Evolutionary conservation across 1,284 basidiomycete genomes (phyloP).

Genomic region (Coniferiporia weirii): DNA sequence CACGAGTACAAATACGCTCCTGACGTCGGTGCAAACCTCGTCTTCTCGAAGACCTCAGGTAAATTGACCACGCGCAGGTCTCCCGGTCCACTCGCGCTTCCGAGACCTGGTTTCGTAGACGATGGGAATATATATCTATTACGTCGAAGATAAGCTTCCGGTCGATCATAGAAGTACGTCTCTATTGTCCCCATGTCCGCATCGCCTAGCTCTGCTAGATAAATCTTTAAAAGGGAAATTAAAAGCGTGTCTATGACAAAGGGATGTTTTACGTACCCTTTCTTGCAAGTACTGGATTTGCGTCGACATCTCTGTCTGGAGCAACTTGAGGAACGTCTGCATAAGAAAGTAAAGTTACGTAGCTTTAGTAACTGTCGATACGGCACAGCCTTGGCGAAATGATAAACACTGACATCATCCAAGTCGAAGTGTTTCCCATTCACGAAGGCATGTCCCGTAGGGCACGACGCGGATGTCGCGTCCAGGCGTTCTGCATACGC

Average conservation of each 20-base stretch:
- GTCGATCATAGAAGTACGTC: constrained; percentile 87
- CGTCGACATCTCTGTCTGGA: constrained; percentile 57
- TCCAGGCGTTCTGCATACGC: constrained; percentile 53
- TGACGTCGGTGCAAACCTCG: constrained; percentile 33
- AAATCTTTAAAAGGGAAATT: constrained; percentile 43
- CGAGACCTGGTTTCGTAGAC: background rate
- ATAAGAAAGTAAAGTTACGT: background rate
- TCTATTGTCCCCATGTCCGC: constrained; percentile 47
- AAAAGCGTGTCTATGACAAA: constrained; percentile 11
- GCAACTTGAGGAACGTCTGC: constrained; percentile 59
- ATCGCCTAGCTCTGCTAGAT: constrained; percentile 57
- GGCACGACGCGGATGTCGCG: constrained; percentile 32
- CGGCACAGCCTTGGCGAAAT: background rate
- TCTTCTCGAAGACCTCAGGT: constrained; percentile 41
- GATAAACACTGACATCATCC: constrained; percentile 53
- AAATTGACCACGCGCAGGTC: constrained; percentile 49
- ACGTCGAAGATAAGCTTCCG: constrained; percentile 61
- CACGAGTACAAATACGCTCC: constrained; percentile 61
- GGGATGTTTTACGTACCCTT: constrained; percentile 39
- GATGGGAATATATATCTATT: constrained; percentile 65
- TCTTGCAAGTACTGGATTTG: constrained; percentile 72
- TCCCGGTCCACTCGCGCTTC: constrained; percentile 31
- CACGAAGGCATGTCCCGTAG: constrained; percentile 69
- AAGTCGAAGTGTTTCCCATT: constrained; percentile 81
- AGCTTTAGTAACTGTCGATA: constrained; percentile 6